phyloP scores from a whole-genome alignment of 371 early-diverging fungal genomes.

The Rhizopus stolonifer region DNA sequence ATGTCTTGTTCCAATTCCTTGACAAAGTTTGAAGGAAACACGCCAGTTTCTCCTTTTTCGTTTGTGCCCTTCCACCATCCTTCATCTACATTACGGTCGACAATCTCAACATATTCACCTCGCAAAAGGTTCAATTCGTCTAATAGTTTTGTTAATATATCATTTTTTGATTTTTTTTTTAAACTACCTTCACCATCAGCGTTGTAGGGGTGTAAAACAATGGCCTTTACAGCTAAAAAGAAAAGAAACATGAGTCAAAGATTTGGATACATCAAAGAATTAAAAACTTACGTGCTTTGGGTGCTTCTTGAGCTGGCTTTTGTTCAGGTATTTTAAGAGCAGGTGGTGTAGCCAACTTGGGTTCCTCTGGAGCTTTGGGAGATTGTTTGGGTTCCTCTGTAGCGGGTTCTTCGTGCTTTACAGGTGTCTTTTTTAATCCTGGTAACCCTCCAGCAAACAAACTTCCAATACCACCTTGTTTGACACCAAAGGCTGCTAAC shows the following conservation, averaged over 20 bases:
- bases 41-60: slow-evolving; percentile 56
- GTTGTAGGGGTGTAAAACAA: slow-evolving; percentile 59
- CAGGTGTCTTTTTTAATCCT: slow-evolving; percentile 34
- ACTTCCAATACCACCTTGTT: slow-evolving; percentile 79
- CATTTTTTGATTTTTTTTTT: neutral
- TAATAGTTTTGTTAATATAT: slow-evolving; percentile 6
- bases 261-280: neutral
- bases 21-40: slow-evolving; percentile 62
- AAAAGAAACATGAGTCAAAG: neutral
- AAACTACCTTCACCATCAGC: slow-evolving; percentile 54
- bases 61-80: slow-evolving; percentile 66
- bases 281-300: slow-evolving; percentile 8
- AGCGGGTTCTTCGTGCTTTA: slow-evolving; percentile 1
- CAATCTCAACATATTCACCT: slow-evolving; percentile 52
- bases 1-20: slow-evolving; percentile 53
- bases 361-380: slow-evolving; percentile 11
- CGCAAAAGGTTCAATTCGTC: slow-evolving; percentile 56
- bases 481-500: slow-evolving; percentile 76
- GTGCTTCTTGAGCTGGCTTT: neutral
- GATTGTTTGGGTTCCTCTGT: neutral
- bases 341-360: neutral
- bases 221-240: slow-evolving; percentile 36
- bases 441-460: slow-evolving; percentile 62
- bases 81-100: slow-evolving; percentile 55
- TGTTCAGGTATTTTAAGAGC: slow-evolving; percentile 1